These are phyloP conservation scores for Hygrocybe punicea DNA, from an alignment of 768 basidiomycete species.

Conservation along the genomic window DNA sequence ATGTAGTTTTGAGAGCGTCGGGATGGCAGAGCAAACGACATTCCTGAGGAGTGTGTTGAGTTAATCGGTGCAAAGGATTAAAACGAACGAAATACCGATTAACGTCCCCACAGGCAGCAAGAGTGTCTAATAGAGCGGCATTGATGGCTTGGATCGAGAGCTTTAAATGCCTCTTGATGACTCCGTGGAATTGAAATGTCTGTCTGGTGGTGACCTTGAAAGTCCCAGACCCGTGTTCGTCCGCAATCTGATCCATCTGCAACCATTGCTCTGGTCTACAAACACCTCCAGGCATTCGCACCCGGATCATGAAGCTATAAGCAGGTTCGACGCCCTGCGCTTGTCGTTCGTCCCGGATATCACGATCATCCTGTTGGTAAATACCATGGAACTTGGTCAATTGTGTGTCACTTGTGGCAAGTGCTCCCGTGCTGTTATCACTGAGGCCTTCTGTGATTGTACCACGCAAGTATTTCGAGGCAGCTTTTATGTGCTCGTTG, in stretches of 20 bases:
- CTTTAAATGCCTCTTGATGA: constrained; percentile 95
- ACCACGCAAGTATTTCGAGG: constrained; percentile 88
- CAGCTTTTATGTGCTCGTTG: constrained; percentile 99
- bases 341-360: constrained; percentile 95
- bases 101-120: constrained; percentile 98
- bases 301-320: constrained; percentile 97
- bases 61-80: background rate
- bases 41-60: constrained; percentile 49
- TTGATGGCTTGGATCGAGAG: constrained; percentile 97
- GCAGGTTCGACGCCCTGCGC: constrained; percentile 92
- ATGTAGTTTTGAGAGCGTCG: constrained; percentile 84
- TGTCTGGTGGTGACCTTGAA: constrained; percentile 97
- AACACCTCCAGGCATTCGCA: constrained; percentile 93
- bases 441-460: constrained; percentile 90
- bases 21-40: constrained; percentile 88
- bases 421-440: constrained; percentile 84
- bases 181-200: constrained; percentile 99
- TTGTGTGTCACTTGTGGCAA: constrained; percentile 87
- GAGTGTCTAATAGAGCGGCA: constrained; percentile 82
- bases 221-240: constrained; percentile 89
- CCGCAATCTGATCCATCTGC: constrained; percentile 92
- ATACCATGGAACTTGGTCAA: constrained; percentile 98
- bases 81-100: constrained; percentile 57
- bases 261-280: constrained; percentile 92
- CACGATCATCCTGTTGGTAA: constrained; percentile 96